Conservation (phyloP, 23 red algal genomes). For the Rhodosorus marinus region DNA sequence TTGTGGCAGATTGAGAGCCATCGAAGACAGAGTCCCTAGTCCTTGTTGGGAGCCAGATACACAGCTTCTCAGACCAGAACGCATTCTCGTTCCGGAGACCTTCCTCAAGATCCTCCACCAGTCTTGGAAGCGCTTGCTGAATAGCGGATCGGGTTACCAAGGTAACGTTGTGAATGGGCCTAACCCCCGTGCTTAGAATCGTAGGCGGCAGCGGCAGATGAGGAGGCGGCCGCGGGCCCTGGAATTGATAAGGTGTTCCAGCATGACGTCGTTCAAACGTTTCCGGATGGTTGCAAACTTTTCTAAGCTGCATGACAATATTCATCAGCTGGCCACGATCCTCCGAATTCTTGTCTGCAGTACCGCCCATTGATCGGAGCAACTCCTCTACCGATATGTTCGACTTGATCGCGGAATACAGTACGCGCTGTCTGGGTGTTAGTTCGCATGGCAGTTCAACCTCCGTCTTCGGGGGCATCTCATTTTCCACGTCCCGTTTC, state of each 20-base stretch:
- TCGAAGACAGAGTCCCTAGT: no score
- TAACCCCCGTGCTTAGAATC: constrained; percentile 6
- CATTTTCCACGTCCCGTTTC: constrained; percentile 85
- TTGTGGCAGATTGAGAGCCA: no score
- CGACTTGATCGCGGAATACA: constrained; percentile 61
- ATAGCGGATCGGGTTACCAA: not conserved
- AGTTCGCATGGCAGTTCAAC: constrained; percentile 36
- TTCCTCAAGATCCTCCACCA: no score
- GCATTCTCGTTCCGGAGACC: no score
- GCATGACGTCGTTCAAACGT: constrained; percentile 66
- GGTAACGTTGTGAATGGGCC: not conserved
- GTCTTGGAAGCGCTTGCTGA: not conserved
- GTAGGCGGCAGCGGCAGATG: constrained; percentile 40
- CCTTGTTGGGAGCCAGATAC: no score
- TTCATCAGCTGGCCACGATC: constrained; percentile 82
- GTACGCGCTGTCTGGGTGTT: constrained; percentile 52
- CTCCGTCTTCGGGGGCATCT: constrained; percentile 97
- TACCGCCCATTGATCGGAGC: constrained; percentile 31
- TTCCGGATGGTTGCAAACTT: constrained; percentile 97
- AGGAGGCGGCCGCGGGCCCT: constrained; percentile 29
- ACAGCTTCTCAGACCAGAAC: no score
- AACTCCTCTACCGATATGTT: constrained; percentile 66
- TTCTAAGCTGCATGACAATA: constrained; percentile 95
- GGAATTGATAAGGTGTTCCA: constrained; percentile 53
- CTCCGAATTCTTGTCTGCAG: constrained; percentile 19